phyloP scores from a whole-genome alignment of 495 filamentous ascomycete genomes.

The Elaphomyces granulatus region DNA sequence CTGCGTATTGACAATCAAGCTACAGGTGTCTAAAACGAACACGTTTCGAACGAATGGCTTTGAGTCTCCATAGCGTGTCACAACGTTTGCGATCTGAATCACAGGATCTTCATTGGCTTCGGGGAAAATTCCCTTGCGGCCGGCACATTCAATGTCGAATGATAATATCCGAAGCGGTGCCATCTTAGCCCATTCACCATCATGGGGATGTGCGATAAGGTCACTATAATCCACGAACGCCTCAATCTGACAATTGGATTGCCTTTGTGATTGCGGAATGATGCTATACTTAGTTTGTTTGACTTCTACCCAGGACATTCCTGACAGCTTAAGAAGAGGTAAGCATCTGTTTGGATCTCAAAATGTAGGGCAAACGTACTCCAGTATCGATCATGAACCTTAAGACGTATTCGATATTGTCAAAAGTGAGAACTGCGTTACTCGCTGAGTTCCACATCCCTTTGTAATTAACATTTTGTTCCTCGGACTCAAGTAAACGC shows the following conservation, averaged over 20 bases:
- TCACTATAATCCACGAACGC: slow-evolving; percentile 67
- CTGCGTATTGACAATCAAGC: slow-evolving; percentile 86
- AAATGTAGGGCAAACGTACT: slow-evolving; percentile 24
- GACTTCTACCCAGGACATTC: slow-evolving; percentile 97
- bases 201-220: slow-evolving; percentile 74
- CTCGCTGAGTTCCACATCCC: slow-evolving; percentile 68
- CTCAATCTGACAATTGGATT: slow-evolving; percentile 94
- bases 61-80: slow-evolving; percentile 86
- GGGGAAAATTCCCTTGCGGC: slow-evolving; percentile 92
- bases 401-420: slow-evolving; percentile 87
- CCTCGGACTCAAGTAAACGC: slow-evolving; percentile 51
- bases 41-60: slow-evolving; percentile 96
- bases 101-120: slow-evolving; percentile 84
- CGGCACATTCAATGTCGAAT: slow-evolving; percentile 98
- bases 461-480: slow-evolving; percentile 61
- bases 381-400: slow-evolving; percentile 96
- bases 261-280: slow-evolving; percentile 40
- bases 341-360: background rate
- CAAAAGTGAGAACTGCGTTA: slow-evolving; percentile 66
- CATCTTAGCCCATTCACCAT: slow-evolving; percentile 98
- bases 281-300: slow-evolving; percentile 58
- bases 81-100: slow-evolving; percentile 97
- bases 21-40: slow-evolving; percentile 83
- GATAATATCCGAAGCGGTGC: slow-evolving; percentile 84
- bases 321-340: slow-evolving; percentile 43